phyloP scores from a whole-genome alignment of 1,284 basidiomycete genomes.

The Malassezia cuniculi region DNA sequence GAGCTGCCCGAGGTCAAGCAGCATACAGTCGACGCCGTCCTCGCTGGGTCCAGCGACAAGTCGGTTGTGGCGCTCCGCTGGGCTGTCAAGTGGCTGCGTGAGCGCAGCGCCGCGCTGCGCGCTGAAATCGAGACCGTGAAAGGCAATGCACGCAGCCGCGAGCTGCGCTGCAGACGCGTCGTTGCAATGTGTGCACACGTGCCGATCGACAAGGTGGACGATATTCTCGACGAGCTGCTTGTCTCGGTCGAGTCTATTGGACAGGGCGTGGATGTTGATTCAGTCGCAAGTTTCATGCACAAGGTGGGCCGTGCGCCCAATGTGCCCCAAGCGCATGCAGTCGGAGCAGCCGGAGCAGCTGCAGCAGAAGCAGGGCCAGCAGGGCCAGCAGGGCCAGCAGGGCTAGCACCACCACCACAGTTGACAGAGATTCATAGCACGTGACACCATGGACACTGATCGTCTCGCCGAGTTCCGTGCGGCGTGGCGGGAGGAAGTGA shows the following conservation, averaged over 20 bases:
- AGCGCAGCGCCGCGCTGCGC: conserved; percentile 46
- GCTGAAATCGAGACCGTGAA: conserved; percentile 68
- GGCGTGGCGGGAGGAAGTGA: conserved; percentile 10
- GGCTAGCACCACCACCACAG: too few relatives aligned
- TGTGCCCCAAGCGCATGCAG: too few relatives aligned
- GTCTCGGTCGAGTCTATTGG: conserved; percentile 79
- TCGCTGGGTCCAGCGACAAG: neutral
- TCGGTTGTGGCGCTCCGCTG: conserved; percentile 26
- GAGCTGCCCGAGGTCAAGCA: conserved; percentile 50
- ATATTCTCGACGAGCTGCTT: conserved; percentile 72
- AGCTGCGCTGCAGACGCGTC: conserved; percentile 77
- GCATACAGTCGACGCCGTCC: neutral
- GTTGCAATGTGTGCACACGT: conserved; percentile 79
- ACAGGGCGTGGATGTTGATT: conserved; percentile 62
- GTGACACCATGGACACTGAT: too few relatives aligned
- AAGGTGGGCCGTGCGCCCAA: conserved; percentile 27
- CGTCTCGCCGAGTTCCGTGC: conserved; percentile 9
- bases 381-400: too few relatives aligned
- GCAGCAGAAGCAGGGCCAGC: too few relatives aligned
- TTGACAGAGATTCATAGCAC: too few relatives aligned
- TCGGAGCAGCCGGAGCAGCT: too few relatives aligned
- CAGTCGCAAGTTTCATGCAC: conserved; percentile 75
- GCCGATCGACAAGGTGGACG: conserved; percentile 73
- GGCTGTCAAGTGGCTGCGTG: conserved; percentile 13
- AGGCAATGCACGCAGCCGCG: conserved; percentile 58